A percentile compares a stretch with the other conserved stretches of the same genome.
These are phyloP conservation scores for Vickermania ingenoplastis DNA, from an alignment of 208 protist genomes.

Conservation along the genomic window DNA sequence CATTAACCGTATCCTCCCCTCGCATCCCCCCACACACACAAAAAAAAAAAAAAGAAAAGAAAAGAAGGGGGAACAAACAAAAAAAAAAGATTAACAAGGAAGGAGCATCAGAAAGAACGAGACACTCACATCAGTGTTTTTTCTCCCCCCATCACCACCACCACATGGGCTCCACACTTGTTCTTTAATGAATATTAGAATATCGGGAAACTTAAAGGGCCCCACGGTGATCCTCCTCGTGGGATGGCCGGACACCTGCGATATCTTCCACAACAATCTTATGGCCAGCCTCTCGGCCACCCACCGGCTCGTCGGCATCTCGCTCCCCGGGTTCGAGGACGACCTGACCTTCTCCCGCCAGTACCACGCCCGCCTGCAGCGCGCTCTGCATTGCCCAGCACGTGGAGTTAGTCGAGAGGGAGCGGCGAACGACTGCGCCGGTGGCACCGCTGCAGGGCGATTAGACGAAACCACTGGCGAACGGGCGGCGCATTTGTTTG, in stretches of 20 bases:
- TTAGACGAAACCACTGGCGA: background rate
- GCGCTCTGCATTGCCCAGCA: background rate
- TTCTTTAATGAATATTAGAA: constrained; percentile 76
- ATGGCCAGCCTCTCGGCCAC: constrained; percentile 31
- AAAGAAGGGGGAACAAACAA: too few species aligned
- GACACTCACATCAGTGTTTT: too few species aligned
- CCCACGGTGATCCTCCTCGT: constrained; percentile 62
- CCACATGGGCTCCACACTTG: too few species aligned
- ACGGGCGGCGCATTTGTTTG: too few species aligned
- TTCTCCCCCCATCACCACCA: too few species aligned
- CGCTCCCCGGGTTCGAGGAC: constrained; percentile 49
- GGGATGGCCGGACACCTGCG: constrained; percentile 65
- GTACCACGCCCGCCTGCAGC: constrained; percentile 3
- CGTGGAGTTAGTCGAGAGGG: background rate
- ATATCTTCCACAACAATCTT: constrained; percentile 66
- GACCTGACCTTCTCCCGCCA: constrained; percentile 26
- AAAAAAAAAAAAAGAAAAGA: too few species aligned
- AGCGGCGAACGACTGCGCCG: background rate
- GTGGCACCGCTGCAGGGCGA: background rate
- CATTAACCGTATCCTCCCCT: too few species aligned
- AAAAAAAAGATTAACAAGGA: too few species aligned
- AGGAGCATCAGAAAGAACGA: too few species aligned
- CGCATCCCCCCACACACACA: too few species aligned
- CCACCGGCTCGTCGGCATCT: constrained; percentile 62
- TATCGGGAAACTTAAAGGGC: constrained; percentile 55